Base-by-base conservation (phyloP, 495 filamentous ascomycete genomes). In the Penicillium cinerascens region DNA sequence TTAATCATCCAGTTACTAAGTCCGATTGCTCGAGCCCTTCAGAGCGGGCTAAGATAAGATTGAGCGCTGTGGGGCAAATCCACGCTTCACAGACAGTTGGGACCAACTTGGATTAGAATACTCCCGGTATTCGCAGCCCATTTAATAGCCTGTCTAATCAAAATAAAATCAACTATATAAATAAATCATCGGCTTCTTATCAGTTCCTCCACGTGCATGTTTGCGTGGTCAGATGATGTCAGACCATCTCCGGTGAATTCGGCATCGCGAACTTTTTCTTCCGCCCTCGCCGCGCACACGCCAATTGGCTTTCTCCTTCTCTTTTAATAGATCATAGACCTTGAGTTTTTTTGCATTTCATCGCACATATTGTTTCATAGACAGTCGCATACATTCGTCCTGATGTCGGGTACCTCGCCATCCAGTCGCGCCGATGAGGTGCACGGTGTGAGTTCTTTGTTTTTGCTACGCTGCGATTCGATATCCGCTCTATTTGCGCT, bases 361-460 rank as follows among this genome's bases (percentile, higher is more conserved):
- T 36, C 45, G 6, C 18, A 39, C 11, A 52, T 41, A 29, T 25
- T 27, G 7, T 16, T 35, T 7, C 25, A 37, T 33, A 20, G 27
- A 42, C 11, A 13, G 11, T 33, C 33, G 11, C 46, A 33, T 6
- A 35, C 18, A 49, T 41, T 25, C 29, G 29, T 35, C 58, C 45
- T 49, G 37, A 73, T 73, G 66, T 59, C 63, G 23, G 54, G 33
- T 29, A 53, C 58, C 25, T 41, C 60, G 38, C 42, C 62, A 13
- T 51, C 58, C 20, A 62, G 54, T 21, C 71, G 74, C 49, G 74
- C 74, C 25, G 71, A 75, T 17, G 74, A 77, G 61, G 74, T 77
- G 54, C 70, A 66, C 52, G 66, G 54, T 44, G 74, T 77, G 60
- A 72, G 74, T 72, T 54, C 45, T 26, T 20, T 23, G 11, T 4